phyloP scores from a whole-genome alignment of 768 basidiomycete species.

The Panellus pusillus region DNA sequence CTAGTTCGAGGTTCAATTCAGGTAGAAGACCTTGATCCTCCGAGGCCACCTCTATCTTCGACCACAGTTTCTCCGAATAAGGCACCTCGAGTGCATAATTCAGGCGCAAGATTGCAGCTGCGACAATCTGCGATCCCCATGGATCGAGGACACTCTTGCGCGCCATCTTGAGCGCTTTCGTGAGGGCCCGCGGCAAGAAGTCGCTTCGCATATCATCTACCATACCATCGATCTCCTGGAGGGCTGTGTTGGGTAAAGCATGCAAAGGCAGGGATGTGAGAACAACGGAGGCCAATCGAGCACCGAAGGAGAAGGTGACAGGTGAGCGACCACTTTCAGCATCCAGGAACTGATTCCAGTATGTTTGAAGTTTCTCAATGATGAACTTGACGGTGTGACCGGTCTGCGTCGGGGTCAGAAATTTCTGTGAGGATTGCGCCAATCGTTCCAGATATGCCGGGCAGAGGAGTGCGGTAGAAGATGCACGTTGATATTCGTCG shows the following conservation, averaged over 20 bases:
- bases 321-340: slow-evolving; percentile 33
- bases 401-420: slow-evolving; percentile 60
- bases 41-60: slow-evolving; percentile 30
- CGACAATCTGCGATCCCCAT: slow-evolving; percentile 38
- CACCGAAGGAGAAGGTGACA: slow-evolving; percentile 44
- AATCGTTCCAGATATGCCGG: slow-evolving; percentile 50
- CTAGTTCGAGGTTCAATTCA: slow-evolving; percentile 51
- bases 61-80: slow-evolving; percentile 26
- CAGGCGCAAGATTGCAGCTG: slow-evolving; percentile 46
- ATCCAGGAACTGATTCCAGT: slow-evolving; percentile 32
- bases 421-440: slow-evolving; percentile 48
- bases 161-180: slow-evolving; percentile 35
- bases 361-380: slow-evolving; percentile 30
- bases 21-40: slow-evolving; percentile 35
- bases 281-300: slow-evolving; percentile 46
- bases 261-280: slow-evolving; percentile 56
- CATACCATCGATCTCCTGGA: slow-evolving; percentile 28
- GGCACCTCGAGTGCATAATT: slow-evolving; percentile 43
- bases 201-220: slow-evolving; percentile 31
- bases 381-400: slow-evolving; percentile 34
- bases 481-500: slow-evolving; percentile 33
- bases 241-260: slow-evolving; percentile 37
- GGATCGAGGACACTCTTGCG: slow-evolving; percentile 28
- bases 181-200: slow-evolving; percentile 32
- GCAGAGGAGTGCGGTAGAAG: slow-evolving; percentile 43